Evolutionary conservation across 257 asterid genomes (phyloP), one percentile per base, ranked within the genome.

Genomic region (Petrea volubilis): DNA sequence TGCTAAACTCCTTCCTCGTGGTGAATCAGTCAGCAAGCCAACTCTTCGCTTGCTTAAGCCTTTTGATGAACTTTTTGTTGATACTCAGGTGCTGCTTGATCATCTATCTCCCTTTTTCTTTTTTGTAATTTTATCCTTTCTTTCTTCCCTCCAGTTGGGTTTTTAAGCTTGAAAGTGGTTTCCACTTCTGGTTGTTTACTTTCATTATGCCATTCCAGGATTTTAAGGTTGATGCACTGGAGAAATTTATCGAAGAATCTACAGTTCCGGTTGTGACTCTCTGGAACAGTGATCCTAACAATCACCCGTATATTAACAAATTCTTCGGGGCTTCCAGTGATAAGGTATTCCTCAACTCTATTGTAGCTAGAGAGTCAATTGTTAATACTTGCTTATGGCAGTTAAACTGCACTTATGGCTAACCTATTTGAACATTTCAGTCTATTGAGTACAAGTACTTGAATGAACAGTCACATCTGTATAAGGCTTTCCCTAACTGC

Each of bases 11-110:
- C 79, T 90, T 66, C 88, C 96, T 31, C 80, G 70, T 24, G 98
- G 98, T 0, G 84, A 85, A 41, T 28, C 76, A n/a, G 96, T 88
- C 65, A 84, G 74, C 73, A 83, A 83, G 81, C 92, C 98, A 36
- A 87, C 94, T 44, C 74, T 92, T 64, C 93, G 96, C 47, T 55
- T 92, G 74, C 77, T 90, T 31, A 92, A 92, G 88, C 96, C 96
- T 68, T 92, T 92, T 27, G 98, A 92, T 80, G 96, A 88, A 71
- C 79, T 79, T 20, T 57, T 87, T 63, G 88, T 83, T 23, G 98
- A 92, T 77, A 76, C 63, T 40, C 82, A 92, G 91, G 98, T 88
- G 78, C 53, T 64, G 23, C 36, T 24, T 1, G 9, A 8, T 12
- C 55, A 27, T 57, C 24, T 53, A 5, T 40, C 20, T 50, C 6